Evolutionary conservation across 176 grass and related monocot species (phyloP), one percentile per base, ranked within the genome.

Genomic region (Avena eriantha): DNA sequence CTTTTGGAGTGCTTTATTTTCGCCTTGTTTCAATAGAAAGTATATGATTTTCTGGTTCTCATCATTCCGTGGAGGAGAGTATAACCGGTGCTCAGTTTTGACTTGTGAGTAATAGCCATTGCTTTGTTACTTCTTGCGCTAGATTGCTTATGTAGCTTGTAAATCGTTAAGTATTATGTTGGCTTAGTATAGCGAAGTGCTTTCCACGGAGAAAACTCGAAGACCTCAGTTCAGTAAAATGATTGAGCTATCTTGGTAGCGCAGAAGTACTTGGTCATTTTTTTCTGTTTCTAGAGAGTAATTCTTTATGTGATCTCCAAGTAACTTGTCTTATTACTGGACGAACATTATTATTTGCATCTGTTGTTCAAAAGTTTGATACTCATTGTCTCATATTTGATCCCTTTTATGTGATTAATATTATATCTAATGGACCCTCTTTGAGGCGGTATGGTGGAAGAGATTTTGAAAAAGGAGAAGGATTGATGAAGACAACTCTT

Each of bases 61-160:
- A 36, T 36, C 35, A 36, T 36, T 36, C 9, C 6, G 0, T 45
- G 13, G 10, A 9, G 31, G n/a, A 70, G 24, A 70, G 33, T 66
- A 4, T 29, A 19, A 26, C 24, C 0, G 1, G 13, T 24, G 8
- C n/a, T 33, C 0, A 29, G 23, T 81, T 39, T 69, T 7, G 47
- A 1, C 45, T 46, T 46, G 1, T 46, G 8, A 46, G 45, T 46
- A 36, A 46, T 46, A 46, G 45, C 45, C 7, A 55, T 39, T 74
- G 13, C 3, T 31, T 82, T 77, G 26, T 68, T 23, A 4, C 24
- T 59, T 15, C 39, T 19, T 29, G 12, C 18, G 29, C 41, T 39
- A 81, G 23, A 56, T 15, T 67, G 21, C 69, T 48, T n/a, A n/a
- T n/a, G n/a, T n/a, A n/a, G n/a, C n/a, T n/a, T 39, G 22, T 80